Base-by-base conservation (phyloP, 2,329 filamentous ascomycete genomes). In the Pyricularia sp. region DNA sequence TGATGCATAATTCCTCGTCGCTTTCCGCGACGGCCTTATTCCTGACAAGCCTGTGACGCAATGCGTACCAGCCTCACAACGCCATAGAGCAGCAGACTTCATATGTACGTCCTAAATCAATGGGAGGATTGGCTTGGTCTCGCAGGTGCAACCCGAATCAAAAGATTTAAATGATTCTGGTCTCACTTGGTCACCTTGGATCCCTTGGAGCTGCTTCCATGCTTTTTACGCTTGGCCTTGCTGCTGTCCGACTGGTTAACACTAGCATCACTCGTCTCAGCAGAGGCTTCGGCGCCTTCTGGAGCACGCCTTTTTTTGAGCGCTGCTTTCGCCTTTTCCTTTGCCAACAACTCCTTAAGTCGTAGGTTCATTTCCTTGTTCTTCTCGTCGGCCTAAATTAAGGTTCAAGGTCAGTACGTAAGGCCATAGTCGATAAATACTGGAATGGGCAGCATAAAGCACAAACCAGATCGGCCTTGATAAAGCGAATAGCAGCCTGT, bases 391-490 rank as follows among this genome's bases (percentile, higher is more conserved):
- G 76, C 75, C 80, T 82, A 60, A 4, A 28, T 24, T 62, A 6
- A 70, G 65, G 49, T 40, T 33, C 28, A 49, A 35, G 63, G 49
- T 30, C 62, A 57, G 19, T 19, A 30, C 28, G 22, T 40, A n/a
- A n/a, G 35, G 19, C 60, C 35, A 16, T n/a, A 33, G n/a, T 22
- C 10, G 6, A 26, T 12, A 30, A 5, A 4, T 19, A 19, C 9
- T n/a, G 12, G 7, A 53, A 28, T 9, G 22, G 35, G 61, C 10
- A 44, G 13, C 35, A 73, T 4, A 57, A 24, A 7, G 53, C 55
- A 59, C 83, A 70, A 78, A 90, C 88, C 71, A 97, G 77, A 64
- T 90, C 91, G 66, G 90, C 85, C 72, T 88, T 91, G 70, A 99
- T 87, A 66, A 99, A 90, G 63, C 93, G 84, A 63, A 84, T 85